Percentiles rank a stretch among this genome's conserved stretches.
These are phyloP conservation scores for Fusarium sp. DNA, from an alignment of 2,329 filamentous ascomycete genomes.

Conservation along the genomic window DNA sequence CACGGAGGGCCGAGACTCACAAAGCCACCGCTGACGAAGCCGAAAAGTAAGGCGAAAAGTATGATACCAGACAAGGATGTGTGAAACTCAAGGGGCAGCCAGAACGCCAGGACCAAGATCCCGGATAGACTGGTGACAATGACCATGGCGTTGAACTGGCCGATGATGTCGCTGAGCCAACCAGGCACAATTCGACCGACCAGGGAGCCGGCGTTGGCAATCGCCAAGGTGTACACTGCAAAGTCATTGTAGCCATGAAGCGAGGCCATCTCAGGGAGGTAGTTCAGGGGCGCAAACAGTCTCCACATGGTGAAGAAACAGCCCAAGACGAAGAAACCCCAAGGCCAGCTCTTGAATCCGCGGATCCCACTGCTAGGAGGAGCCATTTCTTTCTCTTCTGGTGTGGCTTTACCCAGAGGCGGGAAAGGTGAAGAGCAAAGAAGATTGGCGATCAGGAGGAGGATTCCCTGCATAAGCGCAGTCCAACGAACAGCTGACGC, in stretches of 20 bases:
- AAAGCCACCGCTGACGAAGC: constrained; percentile 1
- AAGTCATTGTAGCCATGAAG: background rate
- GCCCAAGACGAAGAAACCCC: background rate
- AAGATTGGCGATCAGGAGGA: background rate
- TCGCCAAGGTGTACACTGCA: background rate
- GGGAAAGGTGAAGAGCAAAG: constrained; percentile 7
- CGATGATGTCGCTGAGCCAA: constrained; percentile 2
- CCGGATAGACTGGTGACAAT: background rate
- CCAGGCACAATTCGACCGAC: background rate
- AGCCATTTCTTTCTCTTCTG: background rate
- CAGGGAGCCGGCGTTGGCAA: constrained; percentile 2
- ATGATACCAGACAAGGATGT: background rate
- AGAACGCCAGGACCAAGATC: background rate
- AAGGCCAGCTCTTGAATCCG: background rate
- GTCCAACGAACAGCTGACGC: constrained; percentile 3
- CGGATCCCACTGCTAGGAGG: background rate
- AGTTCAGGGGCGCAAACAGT: constrained; percentile 4
- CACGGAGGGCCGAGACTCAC: background rate
- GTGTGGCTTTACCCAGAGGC: background rate
- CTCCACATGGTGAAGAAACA: constrained; percentile 14
- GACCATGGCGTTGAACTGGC: background rate
- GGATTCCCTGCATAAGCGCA: constrained; percentile 3
- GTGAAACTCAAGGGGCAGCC: constrained; percentile 8
- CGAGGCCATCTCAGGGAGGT: constrained; percentile 7
- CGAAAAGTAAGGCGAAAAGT: constrained; percentile 3